Evolutionary conservation across 2,329 filamentous ascomycete species (phyloP), one percentile per base, ranked within the genome.

Genomic region (Arthrobotrys pseudoclavata): DNA sequence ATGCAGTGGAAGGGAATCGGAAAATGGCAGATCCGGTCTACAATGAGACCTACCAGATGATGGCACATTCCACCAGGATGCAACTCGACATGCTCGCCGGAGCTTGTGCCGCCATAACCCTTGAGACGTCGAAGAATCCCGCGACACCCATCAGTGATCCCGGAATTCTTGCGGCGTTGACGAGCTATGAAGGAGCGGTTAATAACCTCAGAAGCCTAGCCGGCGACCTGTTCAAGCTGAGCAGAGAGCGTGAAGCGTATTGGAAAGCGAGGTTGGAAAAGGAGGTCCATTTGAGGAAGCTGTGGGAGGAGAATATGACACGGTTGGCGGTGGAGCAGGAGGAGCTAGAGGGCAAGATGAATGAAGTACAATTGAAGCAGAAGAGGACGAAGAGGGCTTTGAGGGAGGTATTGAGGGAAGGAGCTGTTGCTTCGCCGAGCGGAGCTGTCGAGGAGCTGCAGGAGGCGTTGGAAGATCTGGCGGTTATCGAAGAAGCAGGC

Each of bases 221-320:
- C 72, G 91, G 92, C 20, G 94, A 97, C 83, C 87, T 99, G 7
- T 86, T 97, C 55, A 93, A 94, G 62, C 98, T 99, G 82, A 95
- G 94, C 7, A 91, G 92, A 81, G 96, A 99, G 82, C 91, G 96
- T 63, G 96, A 99, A 84, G 90, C 93, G 0, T 97, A 97, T 83
- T 99, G 96, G 96, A 95, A 98, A 83, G 96, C 97, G 83, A 91
- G 94, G 13, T 86, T 99, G 47, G 94, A 97, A 80, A 91, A 94
- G 67, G 96, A 99, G 85, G 91, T 91, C 50, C 93, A 97, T 83
- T 91, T 98, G 85, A 90, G 96, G 42, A 91, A 92, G 76, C 92
- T 99, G 89, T 99, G 96, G 96, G 96, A 99, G 84, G 96, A 99
- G 82, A 98, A 94, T 84, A 97, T 99, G 96, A 94, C 96, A 9